Evolutionary conservation across 1,139 yeast genomes (phyloP).

Genomic region (Taphrina communis): DNA sequence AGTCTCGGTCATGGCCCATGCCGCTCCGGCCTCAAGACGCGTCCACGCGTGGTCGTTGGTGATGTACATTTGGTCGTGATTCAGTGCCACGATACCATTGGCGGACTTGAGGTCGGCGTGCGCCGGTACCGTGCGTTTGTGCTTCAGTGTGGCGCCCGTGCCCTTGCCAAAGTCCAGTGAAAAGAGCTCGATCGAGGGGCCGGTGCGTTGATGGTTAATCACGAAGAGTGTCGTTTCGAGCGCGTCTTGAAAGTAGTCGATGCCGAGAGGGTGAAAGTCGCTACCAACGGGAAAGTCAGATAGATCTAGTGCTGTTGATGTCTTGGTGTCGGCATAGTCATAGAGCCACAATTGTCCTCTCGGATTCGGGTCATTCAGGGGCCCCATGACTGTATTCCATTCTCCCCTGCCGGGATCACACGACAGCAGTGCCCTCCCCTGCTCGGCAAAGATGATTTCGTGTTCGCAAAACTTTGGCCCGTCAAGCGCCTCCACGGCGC

Average conservation of each 20-base stretch:
- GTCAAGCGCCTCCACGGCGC: constrained; percentile 29
- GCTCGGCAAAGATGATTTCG: constrained; percentile 25
- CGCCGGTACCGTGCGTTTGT: constrained; percentile 20
- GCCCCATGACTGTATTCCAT: constrained; percentile 39
- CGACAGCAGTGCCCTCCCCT: constrained; percentile 22
- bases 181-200: constrained; percentile 35
- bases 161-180: constrained; percentile 9
- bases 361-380: constrained; percentile 20
- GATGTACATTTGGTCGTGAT: constrained; percentile 27
- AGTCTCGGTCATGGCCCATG: constrained; percentile 17
- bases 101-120: constrained; percentile 27
- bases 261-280: constrained; percentile 38
- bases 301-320: constrained; percentile 11
- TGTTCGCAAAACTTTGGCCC: constrained; percentile 36
- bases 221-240: constrained; percentile 26
- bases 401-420: constrained; percentile 35
- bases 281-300: constrained; percentile 11
- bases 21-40: constrained; percentile 11
- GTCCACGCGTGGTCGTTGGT: constrained; percentile 39
- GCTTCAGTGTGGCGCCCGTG: background rate
- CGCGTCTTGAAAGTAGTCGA: constrained; percentile 22
- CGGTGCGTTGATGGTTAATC: constrained; percentile 34
- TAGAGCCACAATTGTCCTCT: constrained; percentile 23
- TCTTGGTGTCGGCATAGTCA: constrained; percentile 22
- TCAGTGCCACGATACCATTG: constrained; percentile 24